Conservation (phyloP, 768 basidiomycete genomes). For the Pleurotus cornucopiae region DNA sequence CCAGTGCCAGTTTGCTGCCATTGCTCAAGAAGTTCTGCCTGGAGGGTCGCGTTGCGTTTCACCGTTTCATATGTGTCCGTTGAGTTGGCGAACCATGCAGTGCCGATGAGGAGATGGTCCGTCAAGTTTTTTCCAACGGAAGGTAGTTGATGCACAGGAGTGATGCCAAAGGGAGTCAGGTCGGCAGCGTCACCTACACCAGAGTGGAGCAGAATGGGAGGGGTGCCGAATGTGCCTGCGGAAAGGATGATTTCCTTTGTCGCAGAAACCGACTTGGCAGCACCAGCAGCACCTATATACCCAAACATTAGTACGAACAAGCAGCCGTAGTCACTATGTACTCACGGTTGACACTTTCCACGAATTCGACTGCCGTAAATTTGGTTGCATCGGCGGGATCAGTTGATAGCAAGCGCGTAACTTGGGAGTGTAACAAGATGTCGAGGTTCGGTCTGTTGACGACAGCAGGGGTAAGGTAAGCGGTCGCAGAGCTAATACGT, state of each 20-base stretch:
- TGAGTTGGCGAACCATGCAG: slow-evolving; percentile 19
- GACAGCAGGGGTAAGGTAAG: slow-evolving; percentile 24
- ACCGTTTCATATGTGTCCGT: slow-evolving; percentile 22
- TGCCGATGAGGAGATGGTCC: slow-evolving; percentile 22
- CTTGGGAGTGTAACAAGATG: slow-evolving; percentile 19
- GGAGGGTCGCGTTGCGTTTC: slow-evolving; percentile 18
- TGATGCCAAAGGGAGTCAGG: slow-evolving; percentile 24
- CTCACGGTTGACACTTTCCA: slow-evolving; percentile 10
- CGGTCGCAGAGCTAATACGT: slow-evolving; percentile 24
- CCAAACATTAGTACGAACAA: background rate
- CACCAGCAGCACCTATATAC: background rate
- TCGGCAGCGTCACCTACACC: slow-evolving; percentile 28
- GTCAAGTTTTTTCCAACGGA: slow-evolving; percentile 30
- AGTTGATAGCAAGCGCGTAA: background rate
- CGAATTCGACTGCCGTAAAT: background rate
- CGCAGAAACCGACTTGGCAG: slow-evolving; percentile 14
- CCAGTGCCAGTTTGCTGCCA: slow-evolving; percentile 23
- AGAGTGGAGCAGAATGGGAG: slow-evolving; percentile 30
- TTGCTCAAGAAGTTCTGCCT: slow-evolving; percentile 17
- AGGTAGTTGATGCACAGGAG: slow-evolving; percentile 28
- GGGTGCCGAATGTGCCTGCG: slow-evolving; percentile 28
- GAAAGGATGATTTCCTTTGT: slow-evolving; percentile 34
- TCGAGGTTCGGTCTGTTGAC: slow-evolving; percentile 25
- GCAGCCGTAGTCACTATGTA: slow-evolving; percentile 10
- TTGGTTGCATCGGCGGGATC: background rate